Base-by-base conservation (phyloP, 163 green algal species). In the Coccomyxa subellipsoidea region DNA sequence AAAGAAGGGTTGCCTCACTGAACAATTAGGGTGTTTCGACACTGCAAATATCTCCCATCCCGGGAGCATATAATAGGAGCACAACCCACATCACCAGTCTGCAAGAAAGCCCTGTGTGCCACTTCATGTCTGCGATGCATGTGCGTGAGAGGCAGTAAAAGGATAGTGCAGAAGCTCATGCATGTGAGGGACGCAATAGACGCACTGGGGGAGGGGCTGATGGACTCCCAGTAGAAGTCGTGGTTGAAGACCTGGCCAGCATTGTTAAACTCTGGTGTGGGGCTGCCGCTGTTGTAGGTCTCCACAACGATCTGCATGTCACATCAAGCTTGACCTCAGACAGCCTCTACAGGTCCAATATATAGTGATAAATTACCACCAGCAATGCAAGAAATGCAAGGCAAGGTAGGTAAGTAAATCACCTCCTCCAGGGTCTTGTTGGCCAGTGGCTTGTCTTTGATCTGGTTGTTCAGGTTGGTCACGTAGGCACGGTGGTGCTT, bases 181-280 rank as follows among this genome's bases (percentile, higher is more conserved):
- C n/a, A n/a, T n/a, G n/a, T n/a, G n/a, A n/a, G n/a, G n/a, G n/a
- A n/a, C n/a, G n/a, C n/a, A n/a, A 59, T 1, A n/a, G 66, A 2
- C 66, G 27, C 66, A 73, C 66, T 32, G 10, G 27, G 89, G 38
- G 94, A 93, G 84, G 95, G 88, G 81, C 87, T 92, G 90, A 98
- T 96, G 79, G 80, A 92, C 89, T 97, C 91, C 95, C 95, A 98
- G 93, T 97, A 98, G 86, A 98, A 98, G 31, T 90, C 93, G 88
- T 98, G 95, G 91, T 98, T 97, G 88, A 85, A 90, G 90, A 90
- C 86, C 90, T 98, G 95, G 9, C 92, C 96, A 37, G 96, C 96
- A 82, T 99, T 98, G 95, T 99, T 99, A 91, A 99, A 99, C 40
- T 92, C 93, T 38, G 96, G 89, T 0, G 89, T 95, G 32, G 93